Conservation (phyloP, 768 basidiomycete genomes). For the Pisolithus marmoratus region DNA sequence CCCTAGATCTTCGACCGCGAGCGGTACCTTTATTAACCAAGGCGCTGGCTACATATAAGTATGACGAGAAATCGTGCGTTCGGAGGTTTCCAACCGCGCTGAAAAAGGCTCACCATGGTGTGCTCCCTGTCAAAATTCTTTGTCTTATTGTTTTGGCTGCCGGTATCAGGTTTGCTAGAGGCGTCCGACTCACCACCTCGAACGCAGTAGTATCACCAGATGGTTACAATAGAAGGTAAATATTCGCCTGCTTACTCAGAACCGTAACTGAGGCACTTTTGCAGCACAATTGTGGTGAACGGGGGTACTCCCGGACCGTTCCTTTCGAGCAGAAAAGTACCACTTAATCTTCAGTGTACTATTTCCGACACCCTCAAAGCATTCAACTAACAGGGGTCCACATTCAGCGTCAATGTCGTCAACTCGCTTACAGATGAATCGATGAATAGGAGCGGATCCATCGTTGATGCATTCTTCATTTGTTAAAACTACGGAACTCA, state of each 20-base stretch:
- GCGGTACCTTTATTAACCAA: too few species aligned
- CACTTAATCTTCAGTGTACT: background rate
- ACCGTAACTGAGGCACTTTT: background rate
- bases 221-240: constrained; percentile 16
- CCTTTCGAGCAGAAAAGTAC: constrained; percentile 32
- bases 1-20: too few species aligned
- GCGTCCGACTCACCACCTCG: constrained; percentile 14
- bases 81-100: too few species aligned
- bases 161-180: background rate
- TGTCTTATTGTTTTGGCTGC: background rate
- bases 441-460: constrained; percentile 34
- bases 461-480: constrained; percentile 18
- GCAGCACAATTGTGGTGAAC: constrained; percentile 31
- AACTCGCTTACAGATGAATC: constrained; percentile 32
- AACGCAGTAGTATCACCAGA: constrained; percentile 29
- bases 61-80: too few species aligned
- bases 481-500: background rate
- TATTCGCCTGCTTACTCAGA: background rate
- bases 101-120: too few species aligned
- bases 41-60: too few species aligned
- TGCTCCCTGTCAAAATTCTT: background rate
- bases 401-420: constrained; percentile 35
- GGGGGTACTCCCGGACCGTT: constrained; percentile 34
- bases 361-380: background rate
- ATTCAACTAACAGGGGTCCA: constrained; percentile 22